Percentiles rank a stretch among this genome's conserved stretches.
phyloP scores from a whole-genome alignment of 768 basidiomycete genomes.

The Trametes elegans region DNA sequence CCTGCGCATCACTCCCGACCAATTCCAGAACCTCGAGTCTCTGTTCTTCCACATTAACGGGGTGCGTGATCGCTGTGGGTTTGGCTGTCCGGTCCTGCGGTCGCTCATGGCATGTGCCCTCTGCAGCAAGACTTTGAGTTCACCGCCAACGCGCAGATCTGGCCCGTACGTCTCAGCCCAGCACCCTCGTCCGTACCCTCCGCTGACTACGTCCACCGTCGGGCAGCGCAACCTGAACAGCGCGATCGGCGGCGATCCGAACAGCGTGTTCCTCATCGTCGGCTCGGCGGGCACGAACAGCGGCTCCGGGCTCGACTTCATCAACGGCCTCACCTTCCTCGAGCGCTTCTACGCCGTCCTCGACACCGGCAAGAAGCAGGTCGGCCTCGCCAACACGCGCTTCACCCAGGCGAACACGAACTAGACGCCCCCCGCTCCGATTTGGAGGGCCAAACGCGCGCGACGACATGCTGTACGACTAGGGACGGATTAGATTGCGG shows the following conservation, averaged over 20 bases:
- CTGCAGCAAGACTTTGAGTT: conserved; percentile 24
- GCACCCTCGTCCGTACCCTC: neutral
- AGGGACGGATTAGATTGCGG: too few relatives aligned
- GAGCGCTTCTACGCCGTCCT: conserved; percentile 45
- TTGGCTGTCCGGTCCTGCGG: neutral
- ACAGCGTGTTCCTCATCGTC: conserved; percentile 40
- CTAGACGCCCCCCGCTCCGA: too few relatives aligned
- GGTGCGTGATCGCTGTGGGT: neutral
- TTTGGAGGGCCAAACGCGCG: too few relatives aligned
- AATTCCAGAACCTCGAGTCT: conserved; percentile 31
- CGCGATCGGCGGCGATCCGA: conserved; percentile 38
- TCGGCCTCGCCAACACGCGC: conserved; percentile 39
- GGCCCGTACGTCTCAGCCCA: conserved; percentile 26
- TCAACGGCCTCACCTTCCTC: conserved; percentile 28
- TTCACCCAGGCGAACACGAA: conserved; percentile 35
- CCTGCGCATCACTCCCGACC: conserved; percentile 27
- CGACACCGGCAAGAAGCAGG: conserved; percentile 35
- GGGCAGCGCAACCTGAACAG: conserved; percentile 38
- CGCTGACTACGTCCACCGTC: neutral
- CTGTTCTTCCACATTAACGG: conserved; percentile 34
- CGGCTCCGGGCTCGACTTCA: conserved; percentile 51
- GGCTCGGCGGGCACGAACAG: conserved; percentile 36
- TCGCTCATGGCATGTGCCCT: neutral
- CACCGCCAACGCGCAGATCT: conserved; percentile 34
- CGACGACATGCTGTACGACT: too few relatives aligned